phyloP scores from a whole-genome alignment of 2,329 filamentous ascomycete species.

The Elsinoe australis region DNA sequence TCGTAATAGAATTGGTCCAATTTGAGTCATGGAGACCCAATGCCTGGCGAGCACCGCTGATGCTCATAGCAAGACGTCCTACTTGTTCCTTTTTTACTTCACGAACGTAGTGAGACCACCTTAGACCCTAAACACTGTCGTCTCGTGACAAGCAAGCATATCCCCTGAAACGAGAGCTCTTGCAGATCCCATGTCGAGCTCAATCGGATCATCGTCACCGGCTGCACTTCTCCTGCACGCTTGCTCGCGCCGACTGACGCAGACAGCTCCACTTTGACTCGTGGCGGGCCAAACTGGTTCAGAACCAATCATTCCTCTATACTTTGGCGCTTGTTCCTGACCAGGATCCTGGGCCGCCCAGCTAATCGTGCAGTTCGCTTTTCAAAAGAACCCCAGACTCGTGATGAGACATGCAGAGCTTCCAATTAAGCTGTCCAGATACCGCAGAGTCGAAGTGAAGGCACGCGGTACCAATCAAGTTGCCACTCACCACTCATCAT shows the following conservation, averaged over 20 bases:
- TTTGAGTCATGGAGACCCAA: not conserved
- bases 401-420: not conserved
- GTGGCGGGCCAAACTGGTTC: slow-evolving; percentile 1
- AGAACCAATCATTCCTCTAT: slow-evolving; percentile 15
- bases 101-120: too few relatives aligned
- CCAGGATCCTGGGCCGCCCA: slow-evolving; percentile 9
- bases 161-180: slow-evolving; percentile 11
- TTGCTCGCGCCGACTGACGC: too few relatives aligned
- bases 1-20: not conserved
- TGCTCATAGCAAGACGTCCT: too few relatives aligned
- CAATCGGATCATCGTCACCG: slow-evolving; percentile 13
- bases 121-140: too few relatives aligned
- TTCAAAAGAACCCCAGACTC: not conserved
- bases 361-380: not conserved
- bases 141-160: too few relatives aligned
- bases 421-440: too few relatives aligned
- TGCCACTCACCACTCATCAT: not conserved
- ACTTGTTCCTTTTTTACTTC: too few relatives aligned
- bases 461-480: too few relatives aligned
- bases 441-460: too few relatives aligned
- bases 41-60: too few relatives aligned
- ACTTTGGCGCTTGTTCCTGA: slow-evolving; percentile 4
- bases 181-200: not conserved
- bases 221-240: slow-evolving; percentile 13
- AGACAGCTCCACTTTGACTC: slow-evolving; percentile 7